Conservation (phyloP, 1,284 basidiomycete genomes). For the Moniliella sp. region DNA sequence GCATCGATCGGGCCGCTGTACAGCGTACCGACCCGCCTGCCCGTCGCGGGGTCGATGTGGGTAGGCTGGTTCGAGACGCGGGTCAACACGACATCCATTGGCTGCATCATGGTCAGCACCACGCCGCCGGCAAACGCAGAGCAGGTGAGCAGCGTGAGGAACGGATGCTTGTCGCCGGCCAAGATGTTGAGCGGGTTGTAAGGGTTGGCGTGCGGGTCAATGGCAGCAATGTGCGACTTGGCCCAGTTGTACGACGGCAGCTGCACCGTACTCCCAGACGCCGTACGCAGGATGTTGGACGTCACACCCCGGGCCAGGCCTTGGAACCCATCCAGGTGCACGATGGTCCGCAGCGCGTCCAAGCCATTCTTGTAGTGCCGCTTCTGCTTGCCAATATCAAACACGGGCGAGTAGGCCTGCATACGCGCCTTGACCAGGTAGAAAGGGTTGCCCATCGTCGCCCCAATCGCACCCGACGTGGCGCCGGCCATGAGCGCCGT, state of each 20-base stretch:
- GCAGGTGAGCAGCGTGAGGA: conserved; percentile 68
- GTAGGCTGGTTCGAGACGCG: conserved; percentile 72
- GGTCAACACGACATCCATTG: conserved; percentile 49
- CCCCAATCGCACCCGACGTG: conserved; percentile 67
- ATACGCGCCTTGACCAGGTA: conserved; percentile 92
- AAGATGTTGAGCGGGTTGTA: conserved; percentile 19
- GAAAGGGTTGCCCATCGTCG: conserved; percentile 71
- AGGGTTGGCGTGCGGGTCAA: conserved; percentile 30
- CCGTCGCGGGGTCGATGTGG: conserved; percentile 35
- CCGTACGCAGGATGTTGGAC: conserved; percentile 73
- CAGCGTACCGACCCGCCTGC: conserved; percentile 5
- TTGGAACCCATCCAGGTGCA: conserved; percentile 50
- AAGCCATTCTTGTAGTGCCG: conserved; percentile 67
- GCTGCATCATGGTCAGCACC: conserved; percentile 42
- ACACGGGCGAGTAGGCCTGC: conserved; percentile 54
- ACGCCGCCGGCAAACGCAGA: conserved; percentile 72
- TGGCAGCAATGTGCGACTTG: conserved; percentile 17
- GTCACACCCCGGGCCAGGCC: conserved; percentile 76
- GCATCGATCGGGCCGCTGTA: conserved; percentile 65
- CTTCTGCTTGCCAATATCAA: conserved; percentile 77
- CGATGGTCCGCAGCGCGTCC: conserved; percentile 60
- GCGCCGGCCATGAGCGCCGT: conserved; percentile 53
- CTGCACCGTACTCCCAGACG: conserved; percentile 87
- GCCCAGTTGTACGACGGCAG: conserved; percentile 80
- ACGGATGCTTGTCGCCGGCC: conserved; percentile 42